Percentiles rank a stretch among this genome's conserved stretches.
Conservation (phyloP, 2,329 filamentous ascomycete species). For the Zalaria obscura region DNA sequence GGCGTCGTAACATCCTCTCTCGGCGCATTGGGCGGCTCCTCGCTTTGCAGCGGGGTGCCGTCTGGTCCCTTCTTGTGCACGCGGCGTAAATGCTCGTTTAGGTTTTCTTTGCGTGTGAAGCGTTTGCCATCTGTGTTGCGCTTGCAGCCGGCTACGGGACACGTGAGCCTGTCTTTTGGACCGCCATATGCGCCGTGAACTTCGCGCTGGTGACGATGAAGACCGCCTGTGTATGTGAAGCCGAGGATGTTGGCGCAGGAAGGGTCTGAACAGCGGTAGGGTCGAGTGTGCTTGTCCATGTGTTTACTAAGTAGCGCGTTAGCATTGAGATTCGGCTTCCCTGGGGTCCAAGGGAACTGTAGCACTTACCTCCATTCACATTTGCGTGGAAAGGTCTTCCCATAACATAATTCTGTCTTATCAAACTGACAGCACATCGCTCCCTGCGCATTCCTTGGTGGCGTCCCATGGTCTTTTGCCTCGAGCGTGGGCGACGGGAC, state of each 20-base stretch:
- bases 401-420: not conserved
- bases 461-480: too few relatives aligned
- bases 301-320: constrained; percentile 54
- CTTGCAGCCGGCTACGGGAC: constrained; percentile 67
- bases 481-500: too few relatives aligned
- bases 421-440: too few relatives aligned
- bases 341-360: not conserved
- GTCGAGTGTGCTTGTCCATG: constrained; percentile 95
- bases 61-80: constrained; percentile 45
- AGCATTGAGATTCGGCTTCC: constrained; percentile 5
- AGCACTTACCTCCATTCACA: constrained; percentile 83
- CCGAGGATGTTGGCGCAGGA: constrained; percentile 84
- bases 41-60: not conserved
- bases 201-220: constrained; percentile 81
- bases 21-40: not conserved
- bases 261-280: constrained; percentile 71
- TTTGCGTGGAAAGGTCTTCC: constrained; percentile 51
- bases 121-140: constrained; percentile 66
- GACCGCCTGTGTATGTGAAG: constrained; percentile 87
- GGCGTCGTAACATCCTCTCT: not conserved
- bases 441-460: too few relatives aligned
- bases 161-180: constrained; percentile 75
- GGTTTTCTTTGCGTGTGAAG: constrained; percentile 85
- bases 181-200: constrained; percentile 85
- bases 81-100: constrained; percentile 82